Base-by-base conservation (phyloP, 768 basidiomycete species). In the Amanita pallidorosea region DNA sequence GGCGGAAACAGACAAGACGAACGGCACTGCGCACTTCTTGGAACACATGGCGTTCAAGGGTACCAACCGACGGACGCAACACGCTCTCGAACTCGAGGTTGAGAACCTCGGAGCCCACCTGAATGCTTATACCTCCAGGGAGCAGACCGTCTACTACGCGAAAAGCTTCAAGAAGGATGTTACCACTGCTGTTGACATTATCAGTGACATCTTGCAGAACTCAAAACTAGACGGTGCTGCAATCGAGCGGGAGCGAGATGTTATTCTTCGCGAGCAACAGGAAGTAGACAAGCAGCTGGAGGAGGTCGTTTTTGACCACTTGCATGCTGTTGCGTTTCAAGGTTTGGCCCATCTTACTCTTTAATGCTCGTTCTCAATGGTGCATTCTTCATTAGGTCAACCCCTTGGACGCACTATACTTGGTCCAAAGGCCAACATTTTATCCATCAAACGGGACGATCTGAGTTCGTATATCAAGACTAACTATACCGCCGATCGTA, bases 41-140 rank as follows among this genome's bases (percentile, higher is more conserved):
- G 96, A 99, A 68, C 91, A 94, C 62, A 92, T 95, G 92, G 92
- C 92, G 35, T 95, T 95, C 79, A 94, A 94, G 70, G 96, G 96
- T 51, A 99, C 95, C 53, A 79, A 79, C 63, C 79, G 81, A 57
- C 85, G 96, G 53, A 77, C 80, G 33, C 95, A 98, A 67, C 86
- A 91, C 57, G 76, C 80, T 15, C 81, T 99, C 45, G 96, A 98
- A 69, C 79, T 97, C 52, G 93, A 97, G 67, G 95, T 98, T 20
- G 96, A 99, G 73, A 94, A 96, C 70, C 76, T 98, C 52, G 96
- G 96, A 57, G 91, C 94, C 15, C 93, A 97, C 66, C 71, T 99
- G 52, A 98, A 98, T 65, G 95, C 96, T 45, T 98, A 97, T 71
- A 99, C 96, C 7, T 96, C 94, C 22, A 81, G 96, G 55, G 96